These are phyloP conservation scores for Eimeria sp. DNA, from an alignment of 169 alveolate genomes.

Conservation along the genomic window DNA sequence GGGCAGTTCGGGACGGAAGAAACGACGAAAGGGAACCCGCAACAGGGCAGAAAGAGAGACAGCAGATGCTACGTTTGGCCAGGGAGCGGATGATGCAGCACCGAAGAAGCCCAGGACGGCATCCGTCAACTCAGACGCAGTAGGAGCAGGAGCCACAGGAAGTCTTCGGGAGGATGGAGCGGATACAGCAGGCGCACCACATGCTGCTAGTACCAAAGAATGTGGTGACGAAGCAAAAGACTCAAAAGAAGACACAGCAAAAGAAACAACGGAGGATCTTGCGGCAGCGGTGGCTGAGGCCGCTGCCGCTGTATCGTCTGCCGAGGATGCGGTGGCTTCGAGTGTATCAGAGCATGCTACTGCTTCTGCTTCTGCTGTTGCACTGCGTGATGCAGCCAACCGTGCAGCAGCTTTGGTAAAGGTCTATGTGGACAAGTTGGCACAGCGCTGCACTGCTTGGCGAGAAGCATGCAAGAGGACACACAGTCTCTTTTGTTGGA, in stretches of 20 bases:
- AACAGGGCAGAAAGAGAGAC: conserved; percentile 40
- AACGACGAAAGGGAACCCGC: conserved; percentile 49
- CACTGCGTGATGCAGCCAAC: conserved; percentile 26
- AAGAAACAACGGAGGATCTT: background rate
- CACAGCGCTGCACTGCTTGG: conserved; percentile 46
- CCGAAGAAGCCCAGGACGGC: conserved; percentile 10
- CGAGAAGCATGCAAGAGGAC: conserved; percentile 67
- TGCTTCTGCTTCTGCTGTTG: conserved; percentile 32
- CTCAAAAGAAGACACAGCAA: conserved; percentile 30
- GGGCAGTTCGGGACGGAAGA: background rate
- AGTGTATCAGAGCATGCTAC: background rate
- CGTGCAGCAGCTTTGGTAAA: conserved; percentile 95
- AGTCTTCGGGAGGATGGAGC: background rate
- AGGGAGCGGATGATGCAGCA: conserved; percentile 3
- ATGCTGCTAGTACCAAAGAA: background rate
- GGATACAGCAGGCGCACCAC: conserved; percentile 3
- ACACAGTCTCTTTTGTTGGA: conserved; percentile 97
- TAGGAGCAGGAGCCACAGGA: background rate
- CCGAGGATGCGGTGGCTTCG: conserved; percentile 19
- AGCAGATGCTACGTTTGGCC: background rate
- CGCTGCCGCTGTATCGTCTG: conserved; percentile 19
- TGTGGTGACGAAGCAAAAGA: background rate
- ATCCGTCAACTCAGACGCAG: background rate
- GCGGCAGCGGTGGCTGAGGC: conserved; percentile 28
- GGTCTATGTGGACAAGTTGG: conserved; percentile 96